Percentiles rank a stretch among this genome's conserved stretches.
Evolutionary conservation across 306 rosid genomes (phyloP).

Genomic region (Cicer judaicum): DNA sequence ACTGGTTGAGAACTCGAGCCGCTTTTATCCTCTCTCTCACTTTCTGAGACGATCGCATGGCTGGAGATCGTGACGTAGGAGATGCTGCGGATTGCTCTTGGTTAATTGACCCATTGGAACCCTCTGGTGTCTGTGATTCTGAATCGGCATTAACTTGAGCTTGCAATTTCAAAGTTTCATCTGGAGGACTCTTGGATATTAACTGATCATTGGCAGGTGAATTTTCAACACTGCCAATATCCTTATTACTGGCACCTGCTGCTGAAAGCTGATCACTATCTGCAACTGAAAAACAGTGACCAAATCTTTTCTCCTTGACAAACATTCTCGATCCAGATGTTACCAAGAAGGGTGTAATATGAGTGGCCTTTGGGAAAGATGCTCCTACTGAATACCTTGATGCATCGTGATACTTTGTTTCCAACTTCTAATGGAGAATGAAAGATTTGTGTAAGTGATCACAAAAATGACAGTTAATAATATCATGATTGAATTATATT

Average conservation of each 20-base stretch:
- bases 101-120: conserved; percentile 45
- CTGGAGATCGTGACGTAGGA: conserved; percentile 43
- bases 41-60: conserved; percentile 60
- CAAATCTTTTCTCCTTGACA: conserved; percentile 50
- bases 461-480: conserved; percentile 34
- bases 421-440: conserved; percentile 59
- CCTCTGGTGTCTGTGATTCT: conserved; percentile 52
- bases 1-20: conserved; percentile 70
- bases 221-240: conserved; percentile 49
- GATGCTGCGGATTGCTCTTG: conserved; percentile 39
- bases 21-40: conserved; percentile 88
- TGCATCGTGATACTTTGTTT: conserved; percentile 60
- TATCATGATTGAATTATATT: conserved; percentile 32
- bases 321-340: conserved; percentile 51
- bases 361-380: conserved; percentile 54
- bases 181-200: conserved; percentile 42
- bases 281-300: conserved; percentile 60
- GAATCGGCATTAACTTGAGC: conserved; percentile 45
- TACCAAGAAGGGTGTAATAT: conserved; percentile 48
- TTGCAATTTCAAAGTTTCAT: conserved; percentile 47
- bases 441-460: conserved; percentile 43
- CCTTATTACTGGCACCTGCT: conserved; percentile 57
- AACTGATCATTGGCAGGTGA: conserved; percentile 44
- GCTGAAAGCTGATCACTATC: conserved; percentile 67
- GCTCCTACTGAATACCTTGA: conserved; percentile 60